Evolutionary conservation across 495 filamentous ascomycete genomes (phyloP).

Genomic region (Neurospora sp.): DNA sequence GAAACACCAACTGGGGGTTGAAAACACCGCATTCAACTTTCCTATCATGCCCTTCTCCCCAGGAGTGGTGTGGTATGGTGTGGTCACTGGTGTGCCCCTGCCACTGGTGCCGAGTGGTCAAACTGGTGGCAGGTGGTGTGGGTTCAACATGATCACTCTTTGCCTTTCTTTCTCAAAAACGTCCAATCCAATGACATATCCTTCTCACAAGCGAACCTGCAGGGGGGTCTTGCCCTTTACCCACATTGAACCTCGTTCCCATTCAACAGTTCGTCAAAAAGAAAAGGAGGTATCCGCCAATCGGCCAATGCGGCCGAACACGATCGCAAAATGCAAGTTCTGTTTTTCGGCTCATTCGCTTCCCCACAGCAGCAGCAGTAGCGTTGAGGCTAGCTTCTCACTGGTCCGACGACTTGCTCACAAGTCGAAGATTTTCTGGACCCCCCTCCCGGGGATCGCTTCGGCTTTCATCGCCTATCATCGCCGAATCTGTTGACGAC

Average conservation of each 20-base stretch:
- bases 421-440: too few species aligned
- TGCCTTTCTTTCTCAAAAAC: background rate
- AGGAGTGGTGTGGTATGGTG: background rate
- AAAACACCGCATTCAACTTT: background rate
- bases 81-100: too few species aligned
- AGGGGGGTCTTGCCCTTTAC: too few species aligned
- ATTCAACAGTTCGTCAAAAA: too few species aligned
- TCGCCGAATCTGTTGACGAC: too few species aligned
- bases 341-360: background rate
- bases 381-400: background rate
- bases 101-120: background rate
- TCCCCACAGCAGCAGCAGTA: background rate
- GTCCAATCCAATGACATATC: too few species aligned
- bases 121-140: background rate
- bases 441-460: too few species aligned
- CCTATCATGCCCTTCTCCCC: background rate
- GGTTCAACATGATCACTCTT: background rate
- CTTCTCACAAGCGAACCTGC: too few species aligned
- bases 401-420: background rate
- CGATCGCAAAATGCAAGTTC: background rate
- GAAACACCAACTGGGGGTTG: background rate
- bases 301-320: too few species aligned
- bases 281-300: too few species aligned
- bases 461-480: too few species aligned
- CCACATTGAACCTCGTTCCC: too few species aligned